Evolutionary conservation across 1,139 yeast genomes (phyloP).

Genomic region (Yamadazyma triangularis): DNA sequence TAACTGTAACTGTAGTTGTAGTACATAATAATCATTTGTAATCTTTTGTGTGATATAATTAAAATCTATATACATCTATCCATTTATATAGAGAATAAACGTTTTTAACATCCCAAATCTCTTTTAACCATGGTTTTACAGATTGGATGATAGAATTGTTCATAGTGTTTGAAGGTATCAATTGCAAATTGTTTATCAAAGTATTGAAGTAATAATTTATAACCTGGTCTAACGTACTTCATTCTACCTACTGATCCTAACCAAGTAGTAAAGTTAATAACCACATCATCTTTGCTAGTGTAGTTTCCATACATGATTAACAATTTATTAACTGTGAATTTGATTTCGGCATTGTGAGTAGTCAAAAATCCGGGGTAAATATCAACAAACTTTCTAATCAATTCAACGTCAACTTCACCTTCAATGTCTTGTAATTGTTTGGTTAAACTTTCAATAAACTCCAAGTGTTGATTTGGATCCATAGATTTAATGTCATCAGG

Average conservation of each 20-base stretch:
- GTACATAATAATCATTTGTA: no score
- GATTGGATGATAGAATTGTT: slow-evolving; percentile 34
- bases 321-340: slow-evolving; percentile 27
- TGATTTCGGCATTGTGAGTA: slow-evolving; percentile 30
- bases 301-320: slow-evolving; percentile 25
- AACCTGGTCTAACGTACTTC: slow-evolving; percentile 43
- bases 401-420: slow-evolving; percentile 11
- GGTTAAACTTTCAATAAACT: slow-evolving; percentile 29
- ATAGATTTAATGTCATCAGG: slow-evolving; percentile 19
- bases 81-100: no score
- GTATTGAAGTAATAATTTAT: slow-evolving; percentile 22
- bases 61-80: no score
- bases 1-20: no score
- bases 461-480: slow-evolving; percentile 31
- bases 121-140: slow-evolving; percentile 33
- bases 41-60: no score
- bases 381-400: slow-evolving; percentile 17
- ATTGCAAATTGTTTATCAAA: slow-evolving; percentile 29
- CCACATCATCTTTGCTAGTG: slow-evolving; percentile 15
- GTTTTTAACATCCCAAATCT: slow-evolving; percentile 21
- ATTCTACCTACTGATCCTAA: slow-evolving; percentile 40
- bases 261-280: slow-evolving; percentile 28
- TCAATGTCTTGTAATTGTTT: slow-evolving; percentile 17
- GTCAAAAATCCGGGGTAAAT: slow-evolving; percentile 22
- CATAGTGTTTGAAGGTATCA: slow-evolving; percentile 19